Evolutionary conservation across 106 monocot genomes (phyloP), one percentile per base, ranked within the genome.

Genomic region (Vanilla planifolia): DNA sequence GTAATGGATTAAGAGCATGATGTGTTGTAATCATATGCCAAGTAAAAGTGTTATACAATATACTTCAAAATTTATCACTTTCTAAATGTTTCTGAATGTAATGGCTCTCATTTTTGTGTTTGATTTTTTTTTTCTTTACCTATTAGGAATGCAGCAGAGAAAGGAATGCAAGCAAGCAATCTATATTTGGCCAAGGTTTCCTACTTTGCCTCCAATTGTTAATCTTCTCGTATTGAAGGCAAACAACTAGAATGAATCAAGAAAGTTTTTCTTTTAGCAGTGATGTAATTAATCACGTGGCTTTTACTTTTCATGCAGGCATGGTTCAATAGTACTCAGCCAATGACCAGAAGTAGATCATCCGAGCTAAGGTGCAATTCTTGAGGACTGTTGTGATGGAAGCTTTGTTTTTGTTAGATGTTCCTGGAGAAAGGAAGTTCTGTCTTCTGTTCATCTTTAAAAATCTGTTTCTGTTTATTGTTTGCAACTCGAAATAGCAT

Each of bases 301-400:
- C 16, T 35, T 64, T 46, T 48, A 27, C 43, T 28, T 37, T 57
- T 32, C 44, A 36, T 66, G 55, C 66, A 85, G 84, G 76, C 84
- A 62, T 85, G 84, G 84, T 80, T 85, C 66, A 63, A 85, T 17
- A 85, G 84, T 66, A 51, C 72, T 67, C 84, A 80, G 59, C 84
- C 84, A 76, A 85, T 85, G 84, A 80, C 84, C 2, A 72, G 84
- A 73, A 85, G 84, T 26, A 65, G 79, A 43, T 85, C 84, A 15
- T 85, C 79, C 19, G 79, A 85, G 48, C 39, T 85, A 53, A 68
- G 84, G 84, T 80, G 62, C 51, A 33, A 33, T 22, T 14, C 4
- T 10, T 20, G 2, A 21, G 8, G 34, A 34, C 27, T 30, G 29
- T 5, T 53, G 29, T 1, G 53, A 53, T 53, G 9, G 5, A 53